These are phyloP conservation scores for Penicillium sp. DNA, from an alignment of 2,329 filamentous ascomycete genomes.

Conservation along the genomic window DNA sequence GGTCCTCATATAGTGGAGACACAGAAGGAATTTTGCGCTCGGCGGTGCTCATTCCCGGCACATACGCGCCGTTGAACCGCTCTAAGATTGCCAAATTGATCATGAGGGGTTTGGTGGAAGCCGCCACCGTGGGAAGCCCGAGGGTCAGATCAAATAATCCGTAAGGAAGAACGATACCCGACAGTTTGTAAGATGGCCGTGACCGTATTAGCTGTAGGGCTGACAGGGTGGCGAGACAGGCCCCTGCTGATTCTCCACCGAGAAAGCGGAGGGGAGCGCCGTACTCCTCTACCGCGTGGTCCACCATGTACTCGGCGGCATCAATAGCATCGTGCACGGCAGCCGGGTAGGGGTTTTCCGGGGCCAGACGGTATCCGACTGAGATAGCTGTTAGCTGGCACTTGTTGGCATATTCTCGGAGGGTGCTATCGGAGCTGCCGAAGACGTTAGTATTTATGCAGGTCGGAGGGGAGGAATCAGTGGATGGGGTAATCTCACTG, in stretches of 20 bases:
- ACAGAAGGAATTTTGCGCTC: background rate
- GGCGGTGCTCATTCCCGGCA: background rate
- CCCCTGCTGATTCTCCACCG: background rate
- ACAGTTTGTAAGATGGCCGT: background rate
- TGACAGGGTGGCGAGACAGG: background rate
- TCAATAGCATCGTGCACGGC: background rate
- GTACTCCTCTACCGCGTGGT: background rate
- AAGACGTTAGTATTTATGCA: background rate
- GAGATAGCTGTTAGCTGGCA: constrained; percentile 45
- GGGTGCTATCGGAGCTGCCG: constrained; percentile 38
- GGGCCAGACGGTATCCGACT: constrained; percentile 53
- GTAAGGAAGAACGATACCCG: background rate
- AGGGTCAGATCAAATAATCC: background rate
- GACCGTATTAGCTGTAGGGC: background rate
- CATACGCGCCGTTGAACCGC: background rate
- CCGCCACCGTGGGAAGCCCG: background rate
- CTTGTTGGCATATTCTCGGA: constrained; percentile 45
- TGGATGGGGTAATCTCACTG: background rate
- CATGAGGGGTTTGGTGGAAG: background rate
- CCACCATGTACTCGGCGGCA: background rate
- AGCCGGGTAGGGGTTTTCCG: constrained; percentile 52
- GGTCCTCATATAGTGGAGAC: background rate
- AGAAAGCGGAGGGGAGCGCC: background rate
- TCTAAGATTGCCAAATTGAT: background rate
- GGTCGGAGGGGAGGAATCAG: background rate